A percentile compares a stretch with the other conserved stretches of the same genome.
Evolutionary conservation across 2,329 filamentous ascomycete species (phyloP).

Genomic region (Teratosphaeria zuluensis): DNA sequence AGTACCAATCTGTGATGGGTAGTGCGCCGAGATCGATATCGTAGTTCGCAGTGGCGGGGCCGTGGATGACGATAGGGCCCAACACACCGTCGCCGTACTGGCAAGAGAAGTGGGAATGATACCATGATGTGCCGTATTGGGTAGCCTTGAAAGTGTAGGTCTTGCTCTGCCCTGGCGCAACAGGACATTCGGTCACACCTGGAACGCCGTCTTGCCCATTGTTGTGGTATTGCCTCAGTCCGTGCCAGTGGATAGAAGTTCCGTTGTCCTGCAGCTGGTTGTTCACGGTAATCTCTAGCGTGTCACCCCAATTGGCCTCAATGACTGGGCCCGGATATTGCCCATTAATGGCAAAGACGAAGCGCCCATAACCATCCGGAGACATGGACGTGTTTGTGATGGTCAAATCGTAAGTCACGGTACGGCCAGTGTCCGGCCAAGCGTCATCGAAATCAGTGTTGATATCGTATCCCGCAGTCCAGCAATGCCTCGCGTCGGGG

Average conservation of each 20-base stretch:
- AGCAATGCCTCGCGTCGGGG: slow-evolving; percentile 18
- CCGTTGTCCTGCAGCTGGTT: slow-evolving; percentile 48
- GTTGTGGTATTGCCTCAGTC: slow-evolving; percentile 47
- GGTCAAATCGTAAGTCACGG: slow-evolving; percentile 32
- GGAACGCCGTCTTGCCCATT: slow-evolving; percentile 50
- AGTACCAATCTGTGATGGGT: slow-evolving; percentile 51
- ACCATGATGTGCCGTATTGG: slow-evolving; percentile 34
- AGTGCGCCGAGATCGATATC: slow-evolving; percentile 54
- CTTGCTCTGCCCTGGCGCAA: slow-evolving; percentile 41
- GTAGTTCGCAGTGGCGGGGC: slow-evolving; percentile 49
- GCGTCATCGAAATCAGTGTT: slow-evolving; percentile 26
- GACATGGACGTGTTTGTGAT: slow-evolving; percentile 35
- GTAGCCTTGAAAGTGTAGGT: slow-evolving; percentile 51
- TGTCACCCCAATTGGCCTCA: slow-evolving; percentile 20
- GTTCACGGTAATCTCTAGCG: slow-evolving; percentile 45
- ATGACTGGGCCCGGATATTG: slow-evolving; percentile 48
- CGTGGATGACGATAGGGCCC: slow-evolving; percentile 53
- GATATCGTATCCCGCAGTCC: slow-evolving; percentile 20
- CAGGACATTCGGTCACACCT: slow-evolving; percentile 36
- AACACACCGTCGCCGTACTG: slow-evolving; percentile 50
- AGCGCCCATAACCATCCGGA: slow-evolving; percentile 32
- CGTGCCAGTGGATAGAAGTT: slow-evolving; percentile 55
- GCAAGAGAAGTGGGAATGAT: slow-evolving; percentile 50
- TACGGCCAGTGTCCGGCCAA: slow-evolving; percentile 24
- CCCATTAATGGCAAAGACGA: slow-evolving; percentile 47